Evolutionary conservation across 2,329 filamentous ascomycete species (phyloP).

Genomic region (Cephalotrichum gorgonifer): DNA sequence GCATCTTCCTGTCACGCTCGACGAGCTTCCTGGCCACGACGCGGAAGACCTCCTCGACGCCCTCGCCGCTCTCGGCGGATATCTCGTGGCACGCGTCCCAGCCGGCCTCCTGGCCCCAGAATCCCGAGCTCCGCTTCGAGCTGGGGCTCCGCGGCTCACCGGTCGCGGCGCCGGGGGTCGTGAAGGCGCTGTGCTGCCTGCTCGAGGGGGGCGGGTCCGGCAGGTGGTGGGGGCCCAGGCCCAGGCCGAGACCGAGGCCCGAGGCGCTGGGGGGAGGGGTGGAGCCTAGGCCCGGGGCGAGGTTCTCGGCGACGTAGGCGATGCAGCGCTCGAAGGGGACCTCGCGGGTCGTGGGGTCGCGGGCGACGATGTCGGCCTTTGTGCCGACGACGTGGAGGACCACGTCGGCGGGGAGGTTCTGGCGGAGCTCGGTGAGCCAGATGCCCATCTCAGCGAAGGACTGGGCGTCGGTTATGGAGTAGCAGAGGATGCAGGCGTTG

Average conservation of each 20-base stretch:
- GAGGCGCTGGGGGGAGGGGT: constrained; percentile 58
- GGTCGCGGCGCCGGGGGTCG: constrained; percentile 9
- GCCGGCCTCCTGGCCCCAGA: constrained; percentile 86
- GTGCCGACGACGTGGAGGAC: constrained; percentile 93
- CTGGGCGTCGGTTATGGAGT: constrained; percentile 78
- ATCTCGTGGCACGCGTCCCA: constrained; percentile 99
- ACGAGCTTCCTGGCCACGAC: constrained; percentile 53
- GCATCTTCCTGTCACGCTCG: constrained; percentile 54
- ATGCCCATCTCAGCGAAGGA: constrained; percentile 88
- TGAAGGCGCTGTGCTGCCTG: constrained; percentile 8
- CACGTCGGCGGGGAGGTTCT: constrained; percentile 66
- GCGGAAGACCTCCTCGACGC: constrained; percentile 92
- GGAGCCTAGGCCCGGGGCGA: constrained; percentile 58
- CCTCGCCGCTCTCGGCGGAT: constrained; percentile 85
- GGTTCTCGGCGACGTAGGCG: constrained; percentile 86
- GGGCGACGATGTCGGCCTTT: constrained; percentile 81
- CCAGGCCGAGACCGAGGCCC: constrained; percentile 11
- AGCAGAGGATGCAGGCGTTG: constrained; percentile 88
- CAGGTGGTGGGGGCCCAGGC: no score
- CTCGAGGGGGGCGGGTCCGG: no score
- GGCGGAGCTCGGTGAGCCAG: constrained; percentile 78
- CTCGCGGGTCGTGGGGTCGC: constrained; percentile 67
- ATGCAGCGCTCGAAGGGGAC: constrained; percentile 95
- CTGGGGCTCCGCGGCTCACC: constrained; percentile 48
- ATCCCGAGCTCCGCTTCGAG: constrained; percentile 60